Evolutionary conservation across 306 rosid species (phyloP), one percentile per base, ranked within the genome.

Genomic region (Gillenia trifoliata): DNA sequence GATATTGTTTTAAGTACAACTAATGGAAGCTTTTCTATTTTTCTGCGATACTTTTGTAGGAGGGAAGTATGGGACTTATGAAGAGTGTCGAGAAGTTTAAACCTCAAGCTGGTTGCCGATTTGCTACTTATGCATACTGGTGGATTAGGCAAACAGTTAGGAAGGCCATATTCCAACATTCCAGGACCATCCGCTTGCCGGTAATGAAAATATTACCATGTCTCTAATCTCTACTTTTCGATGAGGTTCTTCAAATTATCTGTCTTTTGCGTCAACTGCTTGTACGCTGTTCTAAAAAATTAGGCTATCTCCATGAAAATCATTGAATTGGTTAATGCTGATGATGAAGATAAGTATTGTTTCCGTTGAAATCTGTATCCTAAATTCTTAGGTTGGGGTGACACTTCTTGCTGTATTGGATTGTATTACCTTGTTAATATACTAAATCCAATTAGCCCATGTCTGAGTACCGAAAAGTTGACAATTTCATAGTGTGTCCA

Each of bases 21-120:
- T 70, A 19, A 33, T 60, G 62, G 57, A 70, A 26, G 29, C 64
- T 62, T 68, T n/a, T 25, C 29, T 66, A 57, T 84, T 74, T 49
- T 57, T 62, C 65, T 78, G 59, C 59, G 79, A 40, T 77, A 41
- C 69, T 83, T 29, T 81, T 71, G 25, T 79, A 93, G 98, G 96
- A 84, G 81, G 97, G 98, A 83, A 91, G 92, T 79, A 82, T 86
- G 85, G 98, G 98, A 28, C 97, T 93, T 63, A 86, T 87, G 91
- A 91, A 75, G 87, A 89, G 97, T 70, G 81, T 93, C 2, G 92
- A 88, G 80, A 93, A 85, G 80, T 91, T 91, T 87, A 89, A 89
- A 86, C 98, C 96, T 66, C 88, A 77, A 82, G 90, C 82, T 66
- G 96, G 94, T 82, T 89, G 94, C 81, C 96, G 97, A 55, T 89